Base-by-base conservation (phyloP, 495 filamentous ascomycete species). In the Podospora anserina region DNA sequence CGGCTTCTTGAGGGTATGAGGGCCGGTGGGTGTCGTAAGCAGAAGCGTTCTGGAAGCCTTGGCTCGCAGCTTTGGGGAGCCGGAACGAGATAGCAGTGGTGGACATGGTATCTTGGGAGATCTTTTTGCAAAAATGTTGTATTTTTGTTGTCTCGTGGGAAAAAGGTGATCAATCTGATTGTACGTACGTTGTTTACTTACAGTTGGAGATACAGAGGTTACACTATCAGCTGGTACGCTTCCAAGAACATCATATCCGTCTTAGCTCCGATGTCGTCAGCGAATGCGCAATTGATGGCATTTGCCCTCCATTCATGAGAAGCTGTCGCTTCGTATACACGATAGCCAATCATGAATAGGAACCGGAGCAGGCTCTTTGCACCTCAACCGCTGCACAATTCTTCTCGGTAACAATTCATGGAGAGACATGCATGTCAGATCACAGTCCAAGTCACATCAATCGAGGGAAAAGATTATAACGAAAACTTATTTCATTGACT, bases 11-110 rank as follows among this genome's bases (percentile, higher is more conserved):
- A 4, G 84, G 83, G 71, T 90, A 91, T 0, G 85, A 84, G 0
- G 90, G 90, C 4, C 90, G 81, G 75, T 89, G 79, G 59, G 79
- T 69, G 71, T 91, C 88, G 70, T 91, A 90, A 44, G 75, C 72
- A 6, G 78, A 74, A 27, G 88, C 86, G 65, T 86, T 76, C 57
- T 82, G 77, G 73, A 91, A 90, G 60, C 88, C 88, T 59, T 77
- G 70, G 34, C 77, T 69, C 2, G 77, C 77, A 0, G 69, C 76
- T 1, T 39, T 30, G 2, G 78, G 77, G 54, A 80, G 72, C 32
- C 63, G 66, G 65, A 61, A 71, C 26, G 62, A 65, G 32, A 68
- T 58, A 4, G 54, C 4, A 4, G 54, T 18, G 16, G 54, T 18
- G 19, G 54, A 56, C 55, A 58, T 58, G n/a, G 23, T 19, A 5